A percentile compares a stretch with the other conserved stretches of the same genome.
phyloP scores from a whole-genome alignment of 495 filamentous ascomycete species.

The Penicillium simplicissimum region DNA sequence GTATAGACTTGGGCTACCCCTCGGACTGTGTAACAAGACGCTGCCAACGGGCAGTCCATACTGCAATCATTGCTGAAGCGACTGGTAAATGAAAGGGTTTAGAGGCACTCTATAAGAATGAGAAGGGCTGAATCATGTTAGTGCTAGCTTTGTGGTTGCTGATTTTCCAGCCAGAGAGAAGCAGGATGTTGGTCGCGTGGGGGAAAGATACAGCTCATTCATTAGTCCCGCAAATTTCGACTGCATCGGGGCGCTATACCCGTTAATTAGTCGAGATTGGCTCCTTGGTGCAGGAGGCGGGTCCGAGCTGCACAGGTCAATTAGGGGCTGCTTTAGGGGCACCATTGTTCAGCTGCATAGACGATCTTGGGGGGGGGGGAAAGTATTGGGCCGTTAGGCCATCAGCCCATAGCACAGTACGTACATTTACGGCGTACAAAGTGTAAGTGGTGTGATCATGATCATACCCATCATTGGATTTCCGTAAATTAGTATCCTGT shows the following conservation, averaged over 20 bases:
- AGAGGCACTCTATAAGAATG: neutral
- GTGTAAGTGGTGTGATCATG: neutral
- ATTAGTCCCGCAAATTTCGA: neutral
- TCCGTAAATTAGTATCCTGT: neutral
- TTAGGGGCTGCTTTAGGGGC: constrained; percentile 22
- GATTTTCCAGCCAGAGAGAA: neutral
- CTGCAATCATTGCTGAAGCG: constrained; percentile 6
- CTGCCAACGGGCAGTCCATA: constrained; percentile 10
- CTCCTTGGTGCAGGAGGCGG: constrained; percentile 19
- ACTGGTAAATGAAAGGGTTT: neutral
- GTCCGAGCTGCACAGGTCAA: constrained; percentile 26
- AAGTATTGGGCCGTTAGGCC: neutral
- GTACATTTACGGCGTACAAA: too few relatives aligned
- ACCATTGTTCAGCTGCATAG: constrained; percentile 22
- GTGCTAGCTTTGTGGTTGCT: neutral
- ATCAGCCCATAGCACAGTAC: neutral
- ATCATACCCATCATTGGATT: neutral
- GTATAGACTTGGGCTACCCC: constrained; percentile 6
- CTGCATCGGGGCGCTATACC: neutral
- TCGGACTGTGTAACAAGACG: constrained; percentile 20
- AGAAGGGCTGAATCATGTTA: neutral
- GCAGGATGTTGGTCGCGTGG: constrained; percentile 9
- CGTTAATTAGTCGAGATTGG: constrained; percentile 6
- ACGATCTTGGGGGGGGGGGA: constrained; percentile 27
- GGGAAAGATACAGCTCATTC: constrained; percentile 1